Percentiles rank a stretch among this genome's conserved stretches.
Evolutionary conservation across 2,329 filamentous ascomycete species (phyloP).

Genomic region (Apiospora saccharicola): DNA sequence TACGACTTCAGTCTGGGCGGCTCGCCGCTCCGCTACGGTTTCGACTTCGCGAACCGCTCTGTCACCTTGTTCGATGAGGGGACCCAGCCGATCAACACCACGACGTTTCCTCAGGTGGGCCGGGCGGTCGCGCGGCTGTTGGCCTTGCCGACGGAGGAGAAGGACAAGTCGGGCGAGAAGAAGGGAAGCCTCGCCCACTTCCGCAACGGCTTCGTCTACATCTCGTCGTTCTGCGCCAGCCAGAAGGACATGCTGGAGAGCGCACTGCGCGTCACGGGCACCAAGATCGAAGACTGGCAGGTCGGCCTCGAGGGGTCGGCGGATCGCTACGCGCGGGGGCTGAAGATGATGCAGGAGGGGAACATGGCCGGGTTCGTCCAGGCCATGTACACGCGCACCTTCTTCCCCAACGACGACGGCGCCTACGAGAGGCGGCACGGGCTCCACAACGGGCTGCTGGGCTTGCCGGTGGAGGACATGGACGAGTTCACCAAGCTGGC

Average conservation of each 20-base stretch:
- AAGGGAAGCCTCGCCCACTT: conserved; percentile 49
- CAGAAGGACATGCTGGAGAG: conserved; percentile 72
- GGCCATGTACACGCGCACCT: conserved; percentile 26
- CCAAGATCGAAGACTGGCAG: conserved; percentile 63
- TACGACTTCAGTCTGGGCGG: conserved; percentile 59
- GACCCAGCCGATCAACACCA: conserved; percentile 58
- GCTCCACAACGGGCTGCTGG: conserved; percentile 24
- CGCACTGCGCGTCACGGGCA: conserved; percentile 65
- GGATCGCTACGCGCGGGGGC: conserved; percentile 57
- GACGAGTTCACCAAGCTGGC: conserved; percentile 26
- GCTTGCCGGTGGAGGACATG: conserved; percentile 27
- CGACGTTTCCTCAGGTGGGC: conserved; percentile 45
- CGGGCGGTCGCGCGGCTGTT: conserved; percentile 60
- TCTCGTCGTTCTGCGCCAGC: conserved; percentile 64
- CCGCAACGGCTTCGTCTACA: conserved; percentile 57
- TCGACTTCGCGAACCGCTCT: conserved; percentile 52
- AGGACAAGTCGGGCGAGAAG: conserved; percentile 26
- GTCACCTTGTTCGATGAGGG: conserved; percentile 65
- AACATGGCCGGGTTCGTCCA: conserved; percentile 22
- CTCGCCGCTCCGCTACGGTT: conserved; percentile 51
- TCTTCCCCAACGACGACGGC: conserved; percentile 26
- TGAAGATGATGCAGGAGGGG: conserved; percentile 37
- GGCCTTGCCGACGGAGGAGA: conserved; percentile 49
- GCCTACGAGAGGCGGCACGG: conserved; percentile 20
- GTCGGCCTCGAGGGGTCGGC: conserved; percentile 55